A percentile compares a stretch with the other conserved stretches of the same genome.
Conservation (phyloP, 805 yeast species). For the Torulaspora microellipsoides region DNA sequence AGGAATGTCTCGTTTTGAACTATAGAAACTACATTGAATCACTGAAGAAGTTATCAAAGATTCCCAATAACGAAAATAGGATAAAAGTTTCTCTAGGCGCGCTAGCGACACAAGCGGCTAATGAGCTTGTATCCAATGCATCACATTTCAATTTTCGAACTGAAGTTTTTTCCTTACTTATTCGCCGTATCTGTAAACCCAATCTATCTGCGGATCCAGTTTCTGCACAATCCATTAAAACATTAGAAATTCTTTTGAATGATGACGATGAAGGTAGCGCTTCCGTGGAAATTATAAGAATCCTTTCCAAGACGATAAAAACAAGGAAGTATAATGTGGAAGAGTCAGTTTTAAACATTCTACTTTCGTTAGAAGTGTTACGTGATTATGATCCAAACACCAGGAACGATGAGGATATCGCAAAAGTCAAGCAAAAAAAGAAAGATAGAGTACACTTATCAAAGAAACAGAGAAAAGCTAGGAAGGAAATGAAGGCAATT, state of each 20-base stretch:
- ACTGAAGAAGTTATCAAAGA: slow-evolving; percentile 41
- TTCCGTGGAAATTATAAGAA: slow-evolving; percentile 66
- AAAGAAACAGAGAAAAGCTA: slow-evolving; percentile 81
- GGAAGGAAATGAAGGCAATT: slow-evolving; percentile 80
- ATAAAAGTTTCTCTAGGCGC: slow-evolving; percentile 40
- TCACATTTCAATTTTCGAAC: slow-evolving; percentile 76
- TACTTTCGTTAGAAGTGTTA: slow-evolving; percentile 62
- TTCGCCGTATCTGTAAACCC: slow-evolving; percentile 66
- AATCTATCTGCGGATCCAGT: slow-evolving; percentile 39
- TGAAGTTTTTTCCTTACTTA: slow-evolving; percentile 64
- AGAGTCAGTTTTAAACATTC: slow-evolving; percentile 70
- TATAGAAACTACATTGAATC: slow-evolving; percentile 64
- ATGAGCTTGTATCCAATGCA: slow-evolving; percentile 64
- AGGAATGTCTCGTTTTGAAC: slow-evolving; percentile 66
- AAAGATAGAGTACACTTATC: slow-evolving; percentile 87
- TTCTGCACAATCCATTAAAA: slow-evolving; percentile 56
- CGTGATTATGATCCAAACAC: slow-evolving; percentile 70
- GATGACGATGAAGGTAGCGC: slow-evolving; percentile 83
- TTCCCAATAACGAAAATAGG: slow-evolving; percentile 34
- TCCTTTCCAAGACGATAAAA: slow-evolving; percentile 64
- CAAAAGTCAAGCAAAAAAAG: slow-evolving; percentile 56
- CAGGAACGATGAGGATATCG: slow-evolving; percentile 42
- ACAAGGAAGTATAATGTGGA: slow-evolving; percentile 76
- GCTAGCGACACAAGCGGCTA: slow-evolving; percentile 68
- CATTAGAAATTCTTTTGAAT: slow-evolving; percentile 62